phyloP scores from a whole-genome alignment of 202 grass and related monocot species.

The Alloteropsis angusta region DNA sequence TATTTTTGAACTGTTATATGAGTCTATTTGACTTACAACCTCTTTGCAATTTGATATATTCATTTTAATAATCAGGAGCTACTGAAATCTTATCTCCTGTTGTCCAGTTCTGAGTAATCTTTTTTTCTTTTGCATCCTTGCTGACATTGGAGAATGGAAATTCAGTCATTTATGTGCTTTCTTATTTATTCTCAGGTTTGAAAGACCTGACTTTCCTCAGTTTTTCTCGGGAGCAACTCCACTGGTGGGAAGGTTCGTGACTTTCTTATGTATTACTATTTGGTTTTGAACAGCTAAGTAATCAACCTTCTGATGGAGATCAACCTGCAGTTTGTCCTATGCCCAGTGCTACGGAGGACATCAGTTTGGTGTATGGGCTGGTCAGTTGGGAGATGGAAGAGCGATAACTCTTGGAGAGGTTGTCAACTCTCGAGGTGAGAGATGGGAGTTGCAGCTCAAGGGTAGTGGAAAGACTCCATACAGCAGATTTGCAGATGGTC shows the following conservation, averaged over 20 bases:
- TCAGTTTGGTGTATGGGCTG: constrained; percentile 94
- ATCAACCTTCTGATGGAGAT: constrained; percentile 5
- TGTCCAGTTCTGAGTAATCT: background rate
- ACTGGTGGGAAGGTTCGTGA: constrained; percentile 67
- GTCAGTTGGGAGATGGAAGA: constrained; percentile 85
- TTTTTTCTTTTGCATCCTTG: background rate
- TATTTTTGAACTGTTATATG: background rate
- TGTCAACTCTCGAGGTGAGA: constrained; percentile 73
- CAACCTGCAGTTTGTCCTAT: constrained; percentile 54
- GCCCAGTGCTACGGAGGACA: constrained; percentile 96
- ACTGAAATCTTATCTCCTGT: background rate
- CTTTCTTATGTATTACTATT: background rate
- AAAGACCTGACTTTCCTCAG: constrained; percentile 66
- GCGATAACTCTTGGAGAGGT: constrained; percentile 87
- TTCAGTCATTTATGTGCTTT: background rate
- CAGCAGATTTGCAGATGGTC: constrained; percentile 88
- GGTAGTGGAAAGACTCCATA: constrained; percentile 92
- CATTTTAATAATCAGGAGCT: background rate
- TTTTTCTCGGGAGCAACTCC: constrained; percentile 81
- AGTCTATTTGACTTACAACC: background rate
- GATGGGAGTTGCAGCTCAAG: constrained; percentile 95
- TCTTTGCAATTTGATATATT: background rate
- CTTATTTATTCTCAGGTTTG: constrained; percentile 57
- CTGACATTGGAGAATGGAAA: background rate
- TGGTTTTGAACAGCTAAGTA: background rate